Evolutionary conservation across 2,329 filamentous ascomycete species (phyloP), one percentile per base, ranked within the genome.

Genomic region (Diaporthe caulivora): DNA sequence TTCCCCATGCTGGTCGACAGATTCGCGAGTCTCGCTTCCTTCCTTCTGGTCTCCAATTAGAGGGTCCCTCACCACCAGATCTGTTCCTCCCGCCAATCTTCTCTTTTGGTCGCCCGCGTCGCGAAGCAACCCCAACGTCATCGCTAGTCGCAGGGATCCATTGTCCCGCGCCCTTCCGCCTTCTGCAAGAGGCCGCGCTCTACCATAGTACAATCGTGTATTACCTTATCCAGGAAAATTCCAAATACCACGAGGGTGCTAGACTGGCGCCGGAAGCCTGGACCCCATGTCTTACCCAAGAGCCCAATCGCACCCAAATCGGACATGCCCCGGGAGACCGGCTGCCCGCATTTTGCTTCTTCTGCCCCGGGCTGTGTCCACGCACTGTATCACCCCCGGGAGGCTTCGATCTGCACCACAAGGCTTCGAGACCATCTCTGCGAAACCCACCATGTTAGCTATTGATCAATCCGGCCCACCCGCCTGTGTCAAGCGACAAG

Each of bases 21-120:
- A 73, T 73, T 73, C 57, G 72, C 67, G 68, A 71, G 57, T 21
- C 49, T 73, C 68, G 67, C 42, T 62, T 69, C n/a, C 51, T 47
- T 54, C n/a, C 57, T 69, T 47, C 55, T 29, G 24, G 44, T 17
- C 34, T 31, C 67, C 65, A 60, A 62, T 53, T 29, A 55, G 65
- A 71, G 5, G 34, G 55, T 24, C 49, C 58, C 58, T 64, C 71
- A 53, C 55, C 24, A 49, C 47, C 31, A 47, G 42, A 64, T 71
- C 60, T 51, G 15, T 60, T 1, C n/a, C 37, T 54, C 37, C 65
- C 24, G 31, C 29, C 6, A 34, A 47, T n/a, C 31, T 15, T 42
- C 24, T 40, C 13, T 40, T 13, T 29, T 62, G 31, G 34, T 42
- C n/a, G n/a, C 24, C 44, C 9, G 26, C 31, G 58, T 11, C 26